Percentiles rank a stretch among this genome's conserved stretches.
Evolutionary conservation across 2,329 filamentous ascomycete genomes (phyloP).

Genomic region (Botrytis tulipae): DNA sequence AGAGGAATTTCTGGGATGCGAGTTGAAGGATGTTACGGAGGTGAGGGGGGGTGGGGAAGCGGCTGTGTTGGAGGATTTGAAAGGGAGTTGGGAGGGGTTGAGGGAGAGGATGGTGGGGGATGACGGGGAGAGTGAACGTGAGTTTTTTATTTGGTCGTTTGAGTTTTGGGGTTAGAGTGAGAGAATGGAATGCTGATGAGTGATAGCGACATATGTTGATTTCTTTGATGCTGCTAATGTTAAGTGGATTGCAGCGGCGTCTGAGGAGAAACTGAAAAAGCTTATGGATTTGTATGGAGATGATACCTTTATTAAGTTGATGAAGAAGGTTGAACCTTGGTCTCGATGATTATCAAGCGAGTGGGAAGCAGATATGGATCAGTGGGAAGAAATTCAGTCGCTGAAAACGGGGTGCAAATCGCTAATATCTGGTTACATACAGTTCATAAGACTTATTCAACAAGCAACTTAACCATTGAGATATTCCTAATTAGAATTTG

Average conservation of each 20-base stretch:
- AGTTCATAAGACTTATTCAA: neutral
- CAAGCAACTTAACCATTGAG: neutral
- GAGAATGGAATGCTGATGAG: neutral
- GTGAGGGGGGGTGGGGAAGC: conserved; percentile 25
- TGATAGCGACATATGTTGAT: conserved; percentile 27
- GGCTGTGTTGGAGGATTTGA: conserved; percentile 22
- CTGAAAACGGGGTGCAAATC: neutral
- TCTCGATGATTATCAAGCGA: neutral
- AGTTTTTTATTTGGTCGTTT: conserved; percentile 12
- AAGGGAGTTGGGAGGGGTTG: conserved; percentile 21
- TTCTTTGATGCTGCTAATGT: conserved; percentile 26
- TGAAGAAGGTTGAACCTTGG: conserved; percentile 26
- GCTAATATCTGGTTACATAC: accelerated
- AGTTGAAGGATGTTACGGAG: conserved; percentile 19
- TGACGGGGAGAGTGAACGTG: conserved; percentile 27
- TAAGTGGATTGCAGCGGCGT: conserved; percentile 25
- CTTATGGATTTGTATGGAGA: conserved; percentile 27
- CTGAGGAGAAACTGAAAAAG: conserved; percentile 24
- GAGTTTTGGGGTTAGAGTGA: neutral
- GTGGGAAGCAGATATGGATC: neutral
- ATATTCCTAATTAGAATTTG: neutral
- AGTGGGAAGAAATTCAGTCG: neutral
- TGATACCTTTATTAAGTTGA: conserved; percentile 30
- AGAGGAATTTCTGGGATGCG: conserved; percentile 17
- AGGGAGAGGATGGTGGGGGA: conserved; percentile 27